phyloP scores from a whole-genome alignment of 345 rosid species.

The Carallia pectinifolia region DNA sequence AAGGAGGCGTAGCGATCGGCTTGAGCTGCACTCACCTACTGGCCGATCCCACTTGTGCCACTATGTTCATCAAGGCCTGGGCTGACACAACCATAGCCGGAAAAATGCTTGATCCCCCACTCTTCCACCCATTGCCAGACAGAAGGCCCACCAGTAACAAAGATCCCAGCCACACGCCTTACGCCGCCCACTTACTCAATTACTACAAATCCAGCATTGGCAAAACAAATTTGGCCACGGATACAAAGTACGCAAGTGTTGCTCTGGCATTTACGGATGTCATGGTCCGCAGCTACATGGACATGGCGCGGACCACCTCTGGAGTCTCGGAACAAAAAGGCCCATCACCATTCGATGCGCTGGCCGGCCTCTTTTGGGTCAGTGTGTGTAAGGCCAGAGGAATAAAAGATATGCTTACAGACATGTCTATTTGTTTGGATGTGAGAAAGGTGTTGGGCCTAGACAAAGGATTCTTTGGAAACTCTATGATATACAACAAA shows the following conservation, averaged over 20 bases:
- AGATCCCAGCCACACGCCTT: constrained; percentile 15
- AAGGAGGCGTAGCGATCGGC: constrained; percentile 72
- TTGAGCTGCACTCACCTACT: constrained; percentile 69
- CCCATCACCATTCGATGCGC: constrained; percentile 45
- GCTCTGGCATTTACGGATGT: constrained; percentile 43
- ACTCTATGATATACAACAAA: constrained; percentile 57
- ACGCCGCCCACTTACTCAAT: constrained; percentile 31
- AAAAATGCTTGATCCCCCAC: constrained; percentile 42
- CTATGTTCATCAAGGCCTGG: constrained; percentile 70
- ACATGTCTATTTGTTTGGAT: constrained; percentile 55
- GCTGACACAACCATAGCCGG: constrained; percentile 48
- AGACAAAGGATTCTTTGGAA: constrained; percentile 61
- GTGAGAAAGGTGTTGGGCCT: constrained; percentile 45
- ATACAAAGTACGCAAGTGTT: constrained; percentile 30
- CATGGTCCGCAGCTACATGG: constrained; percentile 42
- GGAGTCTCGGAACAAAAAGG: not conserved
- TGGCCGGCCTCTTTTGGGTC: constrained; percentile 61
- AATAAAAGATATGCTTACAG: constrained; percentile 28
- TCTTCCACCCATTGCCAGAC: constrained; percentile 44
- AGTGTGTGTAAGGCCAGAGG: constrained; percentile 52
- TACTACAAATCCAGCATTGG: constrained; percentile 36
- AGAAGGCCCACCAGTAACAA: constrained; percentile 15
- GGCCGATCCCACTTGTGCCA: constrained; percentile 56
- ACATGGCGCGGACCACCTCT: constrained; percentile 20
- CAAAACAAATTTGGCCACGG: constrained; percentile 6